Evolutionary conservation across 1,284 basidiomycete species (phyloP), one percentile per base, ranked within the genome.

Genomic region (Sanghuangporus weigelae): DNA sequence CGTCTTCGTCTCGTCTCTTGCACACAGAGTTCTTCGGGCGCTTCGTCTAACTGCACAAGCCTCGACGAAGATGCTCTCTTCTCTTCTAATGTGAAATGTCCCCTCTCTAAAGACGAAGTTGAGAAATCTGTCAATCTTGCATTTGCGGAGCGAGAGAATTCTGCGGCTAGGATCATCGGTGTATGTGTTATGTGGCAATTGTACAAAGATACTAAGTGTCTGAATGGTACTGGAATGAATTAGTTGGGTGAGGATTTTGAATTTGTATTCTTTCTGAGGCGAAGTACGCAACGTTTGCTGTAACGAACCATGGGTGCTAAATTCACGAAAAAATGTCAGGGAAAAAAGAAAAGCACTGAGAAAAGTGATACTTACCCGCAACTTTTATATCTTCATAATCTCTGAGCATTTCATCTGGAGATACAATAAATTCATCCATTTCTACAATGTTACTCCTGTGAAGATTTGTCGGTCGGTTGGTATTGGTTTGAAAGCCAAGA

Each of bases 171-270:
- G 36, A 84, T 84, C 84, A 86, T 86, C 0, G 84, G 84, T 16
- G 84, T 84, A 60, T 80, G 77, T 1, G 82, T 84, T 62, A 85
- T 80, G 65, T 84, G 84, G 4, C 78, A 80, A 57, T 84, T 78
- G 71, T 84, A 85, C 38, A 77, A 74, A 1, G 82, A 79, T 3
- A 80, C 78, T 0, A 84, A 75, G 59, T 82, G 78, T 7, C 84
- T 76, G 69, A 85, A 85, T 1, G 82, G 80, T 0, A 84, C 75
- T 76, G 68, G 3, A 31, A 8, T 26, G 42, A 10, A 7, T 16
- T 50, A 50, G 10, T 51, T 16, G 19, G 31, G 19, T 56, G 63
- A 16, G 51, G 19, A 60, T n/a, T 50, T n/a, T 50, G 21, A 49
- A 21, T 31, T 31, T 51, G 26, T 3, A 50, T 54, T 35, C 40